Conservation (phyloP, 768 basidiomycete species). For the Termitomyces sp. region DNA sequence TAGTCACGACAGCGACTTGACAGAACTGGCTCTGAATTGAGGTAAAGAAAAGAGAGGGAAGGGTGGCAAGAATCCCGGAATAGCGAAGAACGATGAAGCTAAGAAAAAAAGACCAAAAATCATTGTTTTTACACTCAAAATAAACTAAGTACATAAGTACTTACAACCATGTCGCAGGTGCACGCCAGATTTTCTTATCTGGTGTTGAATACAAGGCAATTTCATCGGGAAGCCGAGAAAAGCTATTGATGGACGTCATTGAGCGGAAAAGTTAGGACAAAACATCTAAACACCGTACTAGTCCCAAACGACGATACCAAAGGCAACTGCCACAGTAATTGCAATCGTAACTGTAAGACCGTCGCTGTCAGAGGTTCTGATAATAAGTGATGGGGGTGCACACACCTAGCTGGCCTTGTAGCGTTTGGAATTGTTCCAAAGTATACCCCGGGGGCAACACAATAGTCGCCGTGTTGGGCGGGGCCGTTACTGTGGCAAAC, state of each 20-base stretch:
- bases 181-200: constrained; percentile 20
- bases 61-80: constrained; percentile 23
- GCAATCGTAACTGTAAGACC: constrained; percentile 11
- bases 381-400: not conserved
- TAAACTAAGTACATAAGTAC: constrained; percentile 4
- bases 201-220: constrained; percentile 18
- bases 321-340: constrained; percentile 23
- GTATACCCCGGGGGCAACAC: constrained; percentile 17
- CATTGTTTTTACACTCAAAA: not conserved
- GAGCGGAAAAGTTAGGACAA: not conserved
- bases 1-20: constrained; percentile 22
- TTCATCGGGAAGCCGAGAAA: constrained; percentile 24
- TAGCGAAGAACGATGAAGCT: constrained; percentile 30
- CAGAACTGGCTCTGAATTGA: constrained; percentile 23
- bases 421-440: constrained; percentile 13
- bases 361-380: not conserved
- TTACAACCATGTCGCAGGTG: constrained; percentile 25
- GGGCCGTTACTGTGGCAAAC: constrained; percentile 4
- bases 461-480: constrained; percentile 13
- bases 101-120: not conserved
- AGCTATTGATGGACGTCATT: constrained; percentile 11
- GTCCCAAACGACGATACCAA: constrained; percentile 27
- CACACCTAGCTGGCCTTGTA: constrained; percentile 15
- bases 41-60: constrained; percentile 23
- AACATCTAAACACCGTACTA: constrained; percentile 18